Percentiles rank a stretch among this genome's conserved stretches.
Evolutionary conservation across 2,329 filamentous ascomycete genomes (phyloP).

Genomic region (Thermomyces lanuginosus): DNA sequence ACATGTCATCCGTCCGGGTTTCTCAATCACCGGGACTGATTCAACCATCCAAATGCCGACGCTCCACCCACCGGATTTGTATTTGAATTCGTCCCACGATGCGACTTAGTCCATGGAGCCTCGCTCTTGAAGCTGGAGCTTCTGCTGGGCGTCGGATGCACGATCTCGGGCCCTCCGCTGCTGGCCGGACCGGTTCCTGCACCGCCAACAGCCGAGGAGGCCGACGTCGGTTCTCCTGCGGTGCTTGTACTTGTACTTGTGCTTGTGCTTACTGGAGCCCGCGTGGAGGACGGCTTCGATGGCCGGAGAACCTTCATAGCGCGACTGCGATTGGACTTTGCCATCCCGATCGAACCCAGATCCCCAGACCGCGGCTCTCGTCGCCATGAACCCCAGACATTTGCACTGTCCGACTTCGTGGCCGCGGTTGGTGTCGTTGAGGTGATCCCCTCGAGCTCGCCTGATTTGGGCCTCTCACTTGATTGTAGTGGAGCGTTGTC

Average conservation of each 20-base stretch:
- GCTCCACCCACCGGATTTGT: conserved; percentile 82
- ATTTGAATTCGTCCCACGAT: conserved; percentile 37
- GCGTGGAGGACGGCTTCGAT: conserved; percentile 39
- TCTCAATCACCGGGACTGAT: conserved; percentile 24
- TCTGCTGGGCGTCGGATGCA: conserved; percentile 8
- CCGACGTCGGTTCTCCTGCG: conserved; percentile 5
- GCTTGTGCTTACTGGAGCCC: conserved; percentile 3
- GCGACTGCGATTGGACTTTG: conserved; percentile 43
- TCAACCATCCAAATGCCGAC: conserved; percentile 89
- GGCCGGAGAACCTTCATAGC: conserved; percentile 87
- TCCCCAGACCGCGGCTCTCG: conserved; percentile 26
- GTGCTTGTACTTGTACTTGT: conserved; percentile 1
- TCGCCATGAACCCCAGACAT: conserved; percentile 58
- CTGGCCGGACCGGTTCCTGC: conserved; percentile 3
- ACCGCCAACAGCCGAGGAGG: conserved; percentile 5
- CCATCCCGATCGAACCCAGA: conserved; percentile 30
- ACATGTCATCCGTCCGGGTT: too few species aligned
- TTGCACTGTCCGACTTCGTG: conserved; percentile 27
- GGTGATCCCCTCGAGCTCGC: conserved; percentile 15
- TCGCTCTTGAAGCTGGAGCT: conserved; percentile 9
- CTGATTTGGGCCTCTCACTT: conserved; percentile 11
- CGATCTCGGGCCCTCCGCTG: conserved; percentile 6
- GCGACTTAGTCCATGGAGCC: too few species aligned
- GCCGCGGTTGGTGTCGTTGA: conserved; percentile 8
- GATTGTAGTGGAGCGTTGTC: conserved; percentile 8